Evolutionary conservation across 768 basidiomycete genomes (phyloP).

Genomic region (Rhodosporidiobolus sp.): DNA sequence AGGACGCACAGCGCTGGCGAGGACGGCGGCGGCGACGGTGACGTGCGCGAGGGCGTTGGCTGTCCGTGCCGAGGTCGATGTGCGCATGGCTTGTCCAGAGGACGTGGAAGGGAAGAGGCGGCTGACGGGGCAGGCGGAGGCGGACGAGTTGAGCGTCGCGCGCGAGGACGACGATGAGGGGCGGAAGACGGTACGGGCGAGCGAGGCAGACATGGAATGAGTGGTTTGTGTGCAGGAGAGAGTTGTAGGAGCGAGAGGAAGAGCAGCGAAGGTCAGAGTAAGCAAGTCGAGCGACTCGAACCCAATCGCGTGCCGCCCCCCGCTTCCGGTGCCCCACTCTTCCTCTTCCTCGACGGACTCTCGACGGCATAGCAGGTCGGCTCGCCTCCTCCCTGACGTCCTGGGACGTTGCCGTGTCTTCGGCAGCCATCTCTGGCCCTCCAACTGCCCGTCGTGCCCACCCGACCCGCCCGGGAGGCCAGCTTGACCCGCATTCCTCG

Average conservation of each 20-base stretch:
- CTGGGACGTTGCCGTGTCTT: too few relatives aligned
- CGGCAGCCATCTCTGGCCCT: too few relatives aligned
- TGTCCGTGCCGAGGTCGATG: not conserved
- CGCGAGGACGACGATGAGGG: not conserved
- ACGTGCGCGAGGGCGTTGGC: constrained; percentile 17
- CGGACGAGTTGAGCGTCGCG: not conserved
- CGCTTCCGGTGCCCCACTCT: too few relatives aligned
- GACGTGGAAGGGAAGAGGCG: not conserved
- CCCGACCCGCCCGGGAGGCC: too few relatives aligned
- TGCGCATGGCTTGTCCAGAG: not conserved
- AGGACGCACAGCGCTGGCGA: constrained; percentile 8
- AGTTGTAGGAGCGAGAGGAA: not conserved
- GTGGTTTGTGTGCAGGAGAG: not conserved
- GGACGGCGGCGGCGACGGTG: not conserved
- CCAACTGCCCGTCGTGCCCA: too few relatives aligned
- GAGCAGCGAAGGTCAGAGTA: not conserved
- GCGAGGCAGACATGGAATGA: constrained; percentile 19
- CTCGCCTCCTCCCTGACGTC: too few relatives aligned
- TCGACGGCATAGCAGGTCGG: too few relatives aligned
- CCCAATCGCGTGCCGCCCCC: too few relatives aligned
- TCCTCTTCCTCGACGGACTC: too few relatives aligned
- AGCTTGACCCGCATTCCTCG: too few relatives aligned
- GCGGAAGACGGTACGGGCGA: constrained; percentile 26
- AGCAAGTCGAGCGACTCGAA: too few relatives aligned
- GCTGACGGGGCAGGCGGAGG: not conserved